Base-by-base conservation (phyloP, 2,329 filamentous ascomycete genomes). In the Akanthomyces uredinophilus region DNA sequence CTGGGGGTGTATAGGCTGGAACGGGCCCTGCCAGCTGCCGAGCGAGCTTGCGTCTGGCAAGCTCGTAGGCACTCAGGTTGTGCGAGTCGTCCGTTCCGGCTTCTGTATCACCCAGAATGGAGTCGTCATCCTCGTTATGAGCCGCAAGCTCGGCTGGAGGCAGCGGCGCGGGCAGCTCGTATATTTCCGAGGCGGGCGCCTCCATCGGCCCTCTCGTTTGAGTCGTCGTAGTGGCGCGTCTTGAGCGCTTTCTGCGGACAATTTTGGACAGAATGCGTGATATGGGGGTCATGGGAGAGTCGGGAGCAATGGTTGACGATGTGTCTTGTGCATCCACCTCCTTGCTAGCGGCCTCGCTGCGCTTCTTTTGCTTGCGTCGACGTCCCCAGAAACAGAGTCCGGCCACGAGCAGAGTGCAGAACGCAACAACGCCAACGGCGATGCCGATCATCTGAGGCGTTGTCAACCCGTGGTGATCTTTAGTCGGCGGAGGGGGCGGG, bases 81-180 rank as follows among this genome's bases (percentile, higher is more conserved):
- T 75, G 71, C 0, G 74, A 72, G 37, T 75, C 74, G 27, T 78
- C 74, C 0, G 74, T 76, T 1, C 75, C 76, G 6, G 80, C 65
- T 44, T 79, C 76, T 0, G 75, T 76, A 1, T 77, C 76, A 14
- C 73, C 74, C 16, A 75, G 69, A 49, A 73, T 69, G 5, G 73
- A 77, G 52, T 70, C 72, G 53, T 78, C 73, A 13, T 71, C 74
- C 60, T 74, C 66, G 16, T 69, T 66, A 18, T 72, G 71, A 22
- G 75, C 78, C 49, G 83, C 80, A 47, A 85, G 72, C 67, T 85
- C 83, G 5, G 75, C 78, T 0, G 81, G 81, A 2, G 74, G 72
- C 0, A 73, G 65, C 0, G 78, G 77, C 5, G 75, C 81, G 1
- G 82, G 75, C 68, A 85, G 68, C 66, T 85, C 82, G 63, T 82